phyloP scores from a whole-genome alignment of 73 alveolate genomes.

The Paramecium biaurelia region DNA sequence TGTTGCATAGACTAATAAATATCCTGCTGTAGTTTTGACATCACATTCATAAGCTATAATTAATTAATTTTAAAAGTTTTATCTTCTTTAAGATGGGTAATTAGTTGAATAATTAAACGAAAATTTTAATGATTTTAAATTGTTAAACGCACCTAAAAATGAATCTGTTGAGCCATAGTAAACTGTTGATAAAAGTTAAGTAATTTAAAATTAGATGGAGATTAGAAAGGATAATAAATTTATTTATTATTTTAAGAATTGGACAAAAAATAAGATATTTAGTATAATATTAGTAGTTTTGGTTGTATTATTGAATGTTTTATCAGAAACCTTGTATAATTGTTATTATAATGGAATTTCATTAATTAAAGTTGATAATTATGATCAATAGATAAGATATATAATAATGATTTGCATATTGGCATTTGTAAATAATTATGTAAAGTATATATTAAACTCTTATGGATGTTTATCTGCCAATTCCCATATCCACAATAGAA shows the following conservation, averaged over 20 bases:
- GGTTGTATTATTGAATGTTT: neutral
- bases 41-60: neutral
- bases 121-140: neutral
- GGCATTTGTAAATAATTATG: neutral
- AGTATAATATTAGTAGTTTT: neutral
- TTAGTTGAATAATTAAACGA: neutral
- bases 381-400: neutral
- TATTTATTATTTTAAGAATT: neutral
- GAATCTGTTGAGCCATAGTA: neutral
- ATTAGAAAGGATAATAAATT: neutral
- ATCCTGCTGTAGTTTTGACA: neutral
- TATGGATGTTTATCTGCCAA: neutral
- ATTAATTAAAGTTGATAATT: neutral
- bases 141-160: neutral
- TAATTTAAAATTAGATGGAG: neutral
- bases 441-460: neutral
- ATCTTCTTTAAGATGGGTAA: neutral
- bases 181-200: neutral
- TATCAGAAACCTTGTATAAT: neutral
- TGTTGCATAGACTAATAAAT: neutral
- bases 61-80: neutral
- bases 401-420: neutral
- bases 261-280: neutral
- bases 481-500: neutral
- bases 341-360: neutral